Percentiles rank a stretch among this genome's conserved stretches.
Conservation (phyloP, 331 rosid genomes). For the Pyrus hybrid region DNA sequence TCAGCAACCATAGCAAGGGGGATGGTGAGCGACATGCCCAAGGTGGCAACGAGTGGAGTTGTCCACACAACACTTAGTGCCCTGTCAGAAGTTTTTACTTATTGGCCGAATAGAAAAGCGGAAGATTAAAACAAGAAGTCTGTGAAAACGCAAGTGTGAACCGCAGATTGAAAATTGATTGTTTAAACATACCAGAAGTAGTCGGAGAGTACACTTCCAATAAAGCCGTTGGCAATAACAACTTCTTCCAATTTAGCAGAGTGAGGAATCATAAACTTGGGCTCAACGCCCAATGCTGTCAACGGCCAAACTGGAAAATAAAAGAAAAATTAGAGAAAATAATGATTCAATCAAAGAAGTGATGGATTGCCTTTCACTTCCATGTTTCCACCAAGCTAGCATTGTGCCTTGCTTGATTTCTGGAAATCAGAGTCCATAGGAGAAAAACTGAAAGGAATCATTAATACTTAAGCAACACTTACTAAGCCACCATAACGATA, state of each 20-base stretch:
- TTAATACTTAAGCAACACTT: slow-evolving; percentile 14
- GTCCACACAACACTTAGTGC: slow-evolving; percentile 97
- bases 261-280: slow-evolving; percentile 78
- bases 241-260: slow-evolving; percentile 70
- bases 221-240: slow-evolving; percentile 82
- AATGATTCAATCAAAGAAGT: slow-evolving; percentile 1
- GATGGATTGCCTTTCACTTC: neutral
- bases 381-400: neutral
- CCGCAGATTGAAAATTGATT: neutral
- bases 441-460: neutral
- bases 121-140: slow-evolving; percentile 12
- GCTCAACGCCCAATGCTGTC: slow-evolving; percentile 89
- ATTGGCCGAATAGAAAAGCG: slow-evolving; percentile 1
- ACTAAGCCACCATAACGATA: slow-evolving; percentile 91
- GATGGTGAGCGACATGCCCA: slow-evolving; percentile 99
- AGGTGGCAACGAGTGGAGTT: slow-evolving; percentile 93
- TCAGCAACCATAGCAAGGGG: slow-evolving; percentile 99
- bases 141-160: neutral
- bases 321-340: neutral
- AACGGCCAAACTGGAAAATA: slow-evolving; percentile 76
- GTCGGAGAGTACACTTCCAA: slow-evolving; percentile 94
- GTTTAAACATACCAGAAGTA: slow-evolving; percentile 66
- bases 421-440: neutral
- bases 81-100: slow-evolving; percentile 27
- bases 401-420: slow-evolving; percentile 2